Evolutionary conservation across 129 eudicot species (phyloP), one percentile per base, ranked within the genome.

Genomic region (Pseudognaphalium luteoalbum): DNA sequence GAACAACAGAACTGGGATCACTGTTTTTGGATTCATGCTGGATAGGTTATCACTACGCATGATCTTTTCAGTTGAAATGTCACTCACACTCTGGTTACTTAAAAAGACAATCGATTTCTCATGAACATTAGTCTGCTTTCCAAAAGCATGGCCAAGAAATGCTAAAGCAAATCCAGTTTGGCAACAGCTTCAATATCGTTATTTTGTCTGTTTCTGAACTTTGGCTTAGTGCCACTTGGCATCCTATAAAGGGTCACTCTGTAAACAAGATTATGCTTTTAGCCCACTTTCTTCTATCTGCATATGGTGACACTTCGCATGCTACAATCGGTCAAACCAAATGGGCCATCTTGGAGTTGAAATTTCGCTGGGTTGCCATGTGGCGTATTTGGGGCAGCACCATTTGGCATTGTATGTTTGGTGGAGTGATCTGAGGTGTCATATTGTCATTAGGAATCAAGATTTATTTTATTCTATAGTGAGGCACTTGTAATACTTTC

Each of bases 1-100:
- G 84, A 78, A 91, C 88, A 88, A 94, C 85, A 84, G 81, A 82
- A 92, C 98, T 6, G 98, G 98, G 74, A 91, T 94, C 44, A 94
- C 97, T 14, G 88, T 94, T 29, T 94, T 80, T 37, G 98, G 98
- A 25, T 89, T 94, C 74, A 91, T 89, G 92, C 80, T 94, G 73
- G 98, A 94, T 47, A 80, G 98, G 79, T 58, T 91, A 34, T 87
- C 86, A 74, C 89, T 94, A n/a, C 97, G 85, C 75, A 83, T 86
- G 25, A 84, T 94, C 37, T 84, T 89, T 42, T 97, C 86, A 0
- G 73, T 94, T 32, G 90, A 94, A 61, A 81, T 94, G 74, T 84
- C 97, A 9, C 89, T 94, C 37, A 82, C 92, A 5, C 90, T 94
- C 33, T 94, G 98, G 98, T 80, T 91, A 75, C 83, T 94, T 70